Evolutionary conservation across 768 basidiomycete genomes (phyloP), one percentile per base, ranked within the genome.

Genomic region (Crucibulum laeve): DNA sequence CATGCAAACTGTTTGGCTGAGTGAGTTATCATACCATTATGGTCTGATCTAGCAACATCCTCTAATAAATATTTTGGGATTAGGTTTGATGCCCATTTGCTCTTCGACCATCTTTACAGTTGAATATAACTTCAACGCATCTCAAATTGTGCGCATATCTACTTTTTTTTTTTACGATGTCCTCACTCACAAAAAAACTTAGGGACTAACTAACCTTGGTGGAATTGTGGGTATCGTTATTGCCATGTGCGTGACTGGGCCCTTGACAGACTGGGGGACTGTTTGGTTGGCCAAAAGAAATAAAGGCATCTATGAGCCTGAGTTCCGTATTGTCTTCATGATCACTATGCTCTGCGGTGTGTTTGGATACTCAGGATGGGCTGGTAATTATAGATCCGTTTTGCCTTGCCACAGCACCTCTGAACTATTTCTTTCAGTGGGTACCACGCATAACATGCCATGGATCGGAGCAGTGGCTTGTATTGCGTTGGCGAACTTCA

Each of bases 281-380:
- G 62, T 69, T 7, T 70, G 68, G 68, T 52, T 72, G 24, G 64
- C 73, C 1, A 68, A 59, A 42, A 62, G 65, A 6, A 73, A 73
- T 39, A 62, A 62, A 36, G 73, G 73, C 1, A 56, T 71, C 5
- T 75, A 71, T 50, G 73, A 73, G 48, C 71, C 73, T 1, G 72
- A 75, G 50, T 72, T 67, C 51, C 59, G 69, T 17, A 65, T 74
- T 8, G 46, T 68, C 30, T 70, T 73, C 54, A 58, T 71, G 46
- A 35, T 62, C 6, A 56, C 62, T 10, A 73, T 71, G 69, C 55
- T 73, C 10, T 60, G 70, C 45, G 68, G 69, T 11, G 59, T 71
- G 3, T 67, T 70, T 46, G 73, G 70, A n/a, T 74, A 70, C 52
- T 61, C 63, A 17, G 68, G 70, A 37, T 73, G 71, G 71, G 70